Evolutionary conservation across 345 rosid genomes (phyloP).

Genomic region (Camelina laxa): DNA sequence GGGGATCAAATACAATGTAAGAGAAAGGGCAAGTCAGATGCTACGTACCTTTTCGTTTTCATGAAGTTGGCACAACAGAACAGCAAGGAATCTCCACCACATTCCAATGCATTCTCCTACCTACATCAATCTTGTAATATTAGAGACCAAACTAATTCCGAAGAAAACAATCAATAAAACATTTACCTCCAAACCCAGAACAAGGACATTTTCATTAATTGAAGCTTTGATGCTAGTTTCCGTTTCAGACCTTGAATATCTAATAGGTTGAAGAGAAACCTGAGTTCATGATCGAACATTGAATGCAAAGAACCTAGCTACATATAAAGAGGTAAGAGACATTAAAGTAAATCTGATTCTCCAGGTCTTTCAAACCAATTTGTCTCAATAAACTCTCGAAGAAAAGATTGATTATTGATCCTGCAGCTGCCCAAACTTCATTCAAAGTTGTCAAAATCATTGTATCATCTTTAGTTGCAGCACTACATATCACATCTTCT

Average conservation of each 20-base stretch:
- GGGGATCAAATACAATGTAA: not conserved
- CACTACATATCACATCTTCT: too few species aligned
- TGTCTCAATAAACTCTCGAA: too few species aligned
- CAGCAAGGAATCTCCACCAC: slow-evolving; percentile 95
- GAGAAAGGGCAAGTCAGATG: not conserved
- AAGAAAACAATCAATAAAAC: not conserved
- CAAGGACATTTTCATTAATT: slow-evolving; percentile 41
- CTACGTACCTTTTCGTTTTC: slow-evolving; percentile 68
- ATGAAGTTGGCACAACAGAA: slow-evolving; percentile 75
- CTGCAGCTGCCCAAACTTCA: too few species aligned
- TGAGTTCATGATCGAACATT: too few species aligned
- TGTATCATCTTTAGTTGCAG: too few species aligned
- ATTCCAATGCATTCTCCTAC: slow-evolving; percentile 80
- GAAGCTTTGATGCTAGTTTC: slow-evolving; percentile 77
- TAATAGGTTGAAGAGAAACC: slow-evolving; percentile 31
- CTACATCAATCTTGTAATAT: slow-evolving; percentile 39
- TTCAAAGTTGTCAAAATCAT: too few species aligned
- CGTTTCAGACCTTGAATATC: slow-evolving; percentile 76
- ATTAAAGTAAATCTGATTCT: too few species aligned
- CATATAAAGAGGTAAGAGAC: too few species aligned
- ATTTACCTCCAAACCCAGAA: slow-evolving; percentile 69
- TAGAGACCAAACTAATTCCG: slow-evolving; percentile 20
- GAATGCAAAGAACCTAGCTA: too few species aligned
- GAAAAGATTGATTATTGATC: too few species aligned
- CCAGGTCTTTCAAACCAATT: too few species aligned